Conservation (phyloP, 2,329 filamentous ascomycete species). For the Clonostachys rhizophaga region DNA sequence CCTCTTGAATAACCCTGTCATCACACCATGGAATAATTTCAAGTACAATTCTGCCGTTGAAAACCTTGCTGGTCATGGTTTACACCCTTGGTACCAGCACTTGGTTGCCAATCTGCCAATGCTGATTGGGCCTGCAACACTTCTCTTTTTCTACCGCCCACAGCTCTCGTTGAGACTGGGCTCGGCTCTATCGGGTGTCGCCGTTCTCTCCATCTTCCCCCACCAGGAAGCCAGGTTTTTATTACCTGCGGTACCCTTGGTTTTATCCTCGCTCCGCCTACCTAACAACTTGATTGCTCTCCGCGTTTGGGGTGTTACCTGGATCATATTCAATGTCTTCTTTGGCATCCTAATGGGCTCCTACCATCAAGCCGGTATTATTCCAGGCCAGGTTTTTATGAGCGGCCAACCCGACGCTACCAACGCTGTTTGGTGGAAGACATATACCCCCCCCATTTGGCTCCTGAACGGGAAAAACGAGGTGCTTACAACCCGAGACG, state of each 20-base stretch:
- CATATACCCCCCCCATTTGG: slow-evolving; percentile 78
- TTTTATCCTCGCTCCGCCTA: slow-evolving; percentile 67
- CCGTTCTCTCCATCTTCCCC: slow-evolving; percentile 67
- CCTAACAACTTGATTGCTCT: slow-evolving; percentile 48
- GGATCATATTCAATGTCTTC: slow-evolving; percentile 65
- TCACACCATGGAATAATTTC: slow-evolving; percentile 76
- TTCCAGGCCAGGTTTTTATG: slow-evolving; percentile 72
- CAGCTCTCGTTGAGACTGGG: slow-evolving; percentile 58
- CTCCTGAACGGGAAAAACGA: slow-evolving; percentile 72
- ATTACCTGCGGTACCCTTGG: slow-evolving; percentile 69
- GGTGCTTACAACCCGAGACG: slow-evolving; percentile 63
- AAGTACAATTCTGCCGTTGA: slow-evolving; percentile 66
- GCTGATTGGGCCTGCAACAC: slow-evolving; percentile 65
- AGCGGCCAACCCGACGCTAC: slow-evolving; percentile 65
- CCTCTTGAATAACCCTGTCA: slow-evolving; percentile 53
- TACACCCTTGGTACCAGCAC: slow-evolving; percentile 78
- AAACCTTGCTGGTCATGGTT: slow-evolving; percentile 70
- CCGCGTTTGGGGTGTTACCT: slow-evolving; percentile 53
- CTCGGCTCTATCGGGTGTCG: slow-evolving; percentile 69
- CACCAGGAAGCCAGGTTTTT: slow-evolving; percentile 81
- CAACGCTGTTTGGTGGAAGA: slow-evolving; percentile 79
- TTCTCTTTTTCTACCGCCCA: slow-evolving; percentile 54
- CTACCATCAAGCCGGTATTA: slow-evolving; percentile 76
- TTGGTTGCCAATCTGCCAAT: slow-evolving; percentile 64
- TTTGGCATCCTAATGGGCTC: slow-evolving; percentile 72